Evolutionary conservation across 345 rosid species (phyloP).

Genomic region (Rhodamnia argentea): DNA sequence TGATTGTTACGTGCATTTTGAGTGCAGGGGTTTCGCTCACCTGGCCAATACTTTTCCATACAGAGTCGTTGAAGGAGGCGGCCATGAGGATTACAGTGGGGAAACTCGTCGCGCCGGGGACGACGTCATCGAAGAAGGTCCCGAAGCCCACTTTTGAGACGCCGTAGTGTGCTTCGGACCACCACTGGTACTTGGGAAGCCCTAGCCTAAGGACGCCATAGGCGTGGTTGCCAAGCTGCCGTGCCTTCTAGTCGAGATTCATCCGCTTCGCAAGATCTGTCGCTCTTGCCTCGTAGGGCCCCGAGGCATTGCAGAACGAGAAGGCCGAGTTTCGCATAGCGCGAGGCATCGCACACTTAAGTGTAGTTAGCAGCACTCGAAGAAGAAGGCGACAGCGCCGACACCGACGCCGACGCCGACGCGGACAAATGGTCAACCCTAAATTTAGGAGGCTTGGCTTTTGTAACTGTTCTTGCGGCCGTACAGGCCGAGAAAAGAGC

Average conservation of each 20-base stretch:
- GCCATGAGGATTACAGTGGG: slow-evolving; percentile 24
- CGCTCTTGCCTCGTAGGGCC: slow-evolving; percentile 17
- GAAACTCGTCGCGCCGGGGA: slow-evolving; percentile 35
- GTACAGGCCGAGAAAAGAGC: neutral
- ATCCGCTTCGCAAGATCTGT: slow-evolving; percentile 21
- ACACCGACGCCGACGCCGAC: no score
- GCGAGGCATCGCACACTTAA: slow-evolving; percentile 13
- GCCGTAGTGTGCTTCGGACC: slow-evolving; percentile 45
- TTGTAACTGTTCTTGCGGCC: neutral
- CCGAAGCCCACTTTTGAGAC: slow-evolving; percentile 28
- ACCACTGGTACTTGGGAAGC: slow-evolving; percentile 30
- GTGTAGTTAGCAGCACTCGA: neutral
- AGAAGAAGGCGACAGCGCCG: neutral
- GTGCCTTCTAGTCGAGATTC: slow-evolving; percentile 21
- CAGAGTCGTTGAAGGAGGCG: slow-evolving; percentile 26
- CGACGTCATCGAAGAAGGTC: slow-evolving; percentile 8
- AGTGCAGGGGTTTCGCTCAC: neutral
- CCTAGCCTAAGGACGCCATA: slow-evolving; percentile 21
- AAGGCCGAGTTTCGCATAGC: slow-evolving; percentile 1
- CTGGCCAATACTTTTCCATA: slow-evolving; percentile 36
- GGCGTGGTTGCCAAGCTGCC: slow-evolving; percentile 14
- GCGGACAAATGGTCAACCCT: no score
- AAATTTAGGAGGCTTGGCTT: neutral
- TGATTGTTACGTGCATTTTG: neutral
- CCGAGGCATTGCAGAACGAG: slow-evolving; percentile 14